Percentiles rank a stretch among this genome's conserved stretches.
Evolutionary conservation across 352 stramenopile genomes (phyloP).

Genomic region (Blastocystis hominis): DNA sequence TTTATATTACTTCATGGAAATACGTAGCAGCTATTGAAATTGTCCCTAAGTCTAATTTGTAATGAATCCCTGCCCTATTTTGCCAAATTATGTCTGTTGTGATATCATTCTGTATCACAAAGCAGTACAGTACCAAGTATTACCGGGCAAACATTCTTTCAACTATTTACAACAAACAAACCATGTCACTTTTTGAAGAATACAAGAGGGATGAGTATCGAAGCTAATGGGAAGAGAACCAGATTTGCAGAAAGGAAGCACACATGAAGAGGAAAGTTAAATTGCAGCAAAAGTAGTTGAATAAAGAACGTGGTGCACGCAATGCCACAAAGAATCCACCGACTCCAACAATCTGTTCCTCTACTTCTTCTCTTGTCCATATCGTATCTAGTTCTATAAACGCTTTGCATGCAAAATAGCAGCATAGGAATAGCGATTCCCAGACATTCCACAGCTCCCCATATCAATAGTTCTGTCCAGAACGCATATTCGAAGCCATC

Average conservation of each 20-base stretch:
- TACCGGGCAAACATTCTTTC: no score
- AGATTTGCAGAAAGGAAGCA: neutral
- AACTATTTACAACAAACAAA: neutral
- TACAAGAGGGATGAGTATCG: neutral
- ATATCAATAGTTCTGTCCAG: neutral
- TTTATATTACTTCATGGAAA: no score
- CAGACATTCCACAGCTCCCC: neutral
- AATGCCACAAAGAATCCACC: neutral
- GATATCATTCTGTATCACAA: no score
- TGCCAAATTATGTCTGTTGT: no score
- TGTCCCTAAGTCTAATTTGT: no score
- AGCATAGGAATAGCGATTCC: neutral
- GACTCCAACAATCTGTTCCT: neutral
- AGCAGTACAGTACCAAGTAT: no score
- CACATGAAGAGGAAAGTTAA: neutral
- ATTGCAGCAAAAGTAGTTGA: neutral
- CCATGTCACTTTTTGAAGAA: neutral
- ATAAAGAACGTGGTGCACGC: neutral
- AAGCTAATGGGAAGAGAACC: neutral
- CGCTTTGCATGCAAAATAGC: neutral
- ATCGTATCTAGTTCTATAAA: no score
- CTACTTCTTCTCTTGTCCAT: neutral
- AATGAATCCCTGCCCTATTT: no score
- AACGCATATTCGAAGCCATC: neutral
- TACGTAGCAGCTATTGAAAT: no score